Evolutionary conservation across 2,329 filamentous ascomycete genomes (phyloP), one percentile per base, ranked within the genome.

Genomic region (Exophiala oligosperma): DNA sequence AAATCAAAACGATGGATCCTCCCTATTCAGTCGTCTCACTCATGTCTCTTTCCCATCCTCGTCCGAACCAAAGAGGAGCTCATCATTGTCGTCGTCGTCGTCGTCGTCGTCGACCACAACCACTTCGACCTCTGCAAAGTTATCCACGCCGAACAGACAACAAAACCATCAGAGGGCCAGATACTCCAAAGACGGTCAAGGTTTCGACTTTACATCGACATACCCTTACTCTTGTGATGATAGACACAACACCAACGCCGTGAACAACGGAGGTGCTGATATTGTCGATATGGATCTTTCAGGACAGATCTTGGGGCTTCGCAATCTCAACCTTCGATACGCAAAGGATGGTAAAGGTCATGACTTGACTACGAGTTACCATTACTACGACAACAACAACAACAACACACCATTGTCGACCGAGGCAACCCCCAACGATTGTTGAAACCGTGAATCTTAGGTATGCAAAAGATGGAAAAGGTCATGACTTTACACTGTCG

Each of bases 311-410:
- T n/a, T 40, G 12, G 47, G 21, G 7, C 21, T 24, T 40, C 56
- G 40, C 41, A 32, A 49, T 41, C 52, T 59, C 24, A 59, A 47
- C 17, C 56, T 59, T 23, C 56, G 52, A 28, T 55, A 55, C 26
- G 56, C 56, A n/a, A 54, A 55, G 49, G 56, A 59, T 35, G 23
- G 41, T 47, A 59, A 59, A 26, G 57, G 57, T 17, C 57, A 55
- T 17, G 52, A 59, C 21, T 43, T 59, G 35, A 28, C n/a, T 17
- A 8, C 38, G 11, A 29, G 52, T 2, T 59, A 59, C 38, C 1
- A 17, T 17, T 17, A 17, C 17, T 17, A 17, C 17, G 1, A 17
- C 17, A 17, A 17, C 17, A 17, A 17, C 17, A 17, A 17, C 17
- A 17, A 17, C 17, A 12, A 26, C 9, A 26, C 32, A 21, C 24